These are phyloP conservation scores for Pseudopediastrum boryanum DNA, from an alignment of 139 green algal genomes.

Conservation along the genomic window DNA sequence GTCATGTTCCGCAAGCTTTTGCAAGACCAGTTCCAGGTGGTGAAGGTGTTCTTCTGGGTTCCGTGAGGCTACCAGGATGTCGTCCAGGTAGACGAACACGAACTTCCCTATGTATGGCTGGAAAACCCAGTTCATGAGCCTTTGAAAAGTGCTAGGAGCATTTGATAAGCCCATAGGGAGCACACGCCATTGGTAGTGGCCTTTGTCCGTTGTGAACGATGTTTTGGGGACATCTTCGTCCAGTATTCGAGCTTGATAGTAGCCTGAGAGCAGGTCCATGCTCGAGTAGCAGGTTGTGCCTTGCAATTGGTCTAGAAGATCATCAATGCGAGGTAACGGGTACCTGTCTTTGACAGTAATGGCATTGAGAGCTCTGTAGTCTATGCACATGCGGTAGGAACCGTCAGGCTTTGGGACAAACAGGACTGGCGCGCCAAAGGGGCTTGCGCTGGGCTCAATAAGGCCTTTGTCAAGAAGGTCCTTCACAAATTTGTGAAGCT, in stretches of 20 bases:
- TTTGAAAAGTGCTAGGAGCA: slow-evolving; percentile 63
- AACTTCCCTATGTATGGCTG: slow-evolving; percentile 36
- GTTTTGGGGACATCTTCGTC: slow-evolving; percentile 53
- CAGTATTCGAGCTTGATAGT: slow-evolving; percentile 50
- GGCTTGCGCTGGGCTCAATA: too few relatives aligned
- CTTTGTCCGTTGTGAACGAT: slow-evolving; percentile 52
- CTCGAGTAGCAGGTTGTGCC: too few relatives aligned
- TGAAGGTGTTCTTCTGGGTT: slow-evolving; percentile 48
- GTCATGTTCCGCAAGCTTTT: slow-evolving; percentile 14
- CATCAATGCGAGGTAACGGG: too few relatives aligned
- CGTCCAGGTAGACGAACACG: slow-evolving; percentile 38
- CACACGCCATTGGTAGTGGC: slow-evolving; percentile 55
- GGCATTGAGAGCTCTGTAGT: too few relatives aligned
- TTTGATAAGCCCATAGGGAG: slow-evolving; percentile 60
- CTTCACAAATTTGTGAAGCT: too few relatives aligned
- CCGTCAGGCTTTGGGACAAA: too few relatives aligned
- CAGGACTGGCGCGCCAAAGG: too few relatives aligned
- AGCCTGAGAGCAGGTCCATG: too few relatives aligned
- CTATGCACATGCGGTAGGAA: too few relatives aligned
- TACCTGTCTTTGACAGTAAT: too few relatives aligned
- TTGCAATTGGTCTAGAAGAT: too few relatives aligned
- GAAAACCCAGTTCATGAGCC: slow-evolving; percentile 62
- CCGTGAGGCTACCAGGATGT: slow-evolving; percentile 51
- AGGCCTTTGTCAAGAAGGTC: too few relatives aligned
- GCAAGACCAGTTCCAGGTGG: slow-evolving; percentile 47